These are phyloP conservation scores for Annulohypoxylon truncatum DNA, from an alignment of 2,329 filamentous ascomycete species.

Conservation along the genomic window DNA sequence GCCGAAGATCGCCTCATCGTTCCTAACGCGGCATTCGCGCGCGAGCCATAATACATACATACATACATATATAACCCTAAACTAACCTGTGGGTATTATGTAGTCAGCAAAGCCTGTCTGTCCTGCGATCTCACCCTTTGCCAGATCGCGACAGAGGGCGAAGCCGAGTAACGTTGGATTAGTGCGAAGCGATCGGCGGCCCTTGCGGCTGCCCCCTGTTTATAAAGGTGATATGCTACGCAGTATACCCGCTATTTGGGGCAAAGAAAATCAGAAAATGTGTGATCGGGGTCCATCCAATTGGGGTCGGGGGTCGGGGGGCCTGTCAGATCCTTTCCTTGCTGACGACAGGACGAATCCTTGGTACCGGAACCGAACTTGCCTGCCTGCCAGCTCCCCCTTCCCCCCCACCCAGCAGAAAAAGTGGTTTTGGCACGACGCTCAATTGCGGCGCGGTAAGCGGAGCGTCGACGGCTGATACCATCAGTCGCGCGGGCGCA, in stretches of 20 bases:
- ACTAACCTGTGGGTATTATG: background rate
- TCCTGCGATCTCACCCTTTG: background rate
- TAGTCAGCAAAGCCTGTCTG: background rate
- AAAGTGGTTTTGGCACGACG: too few species aligned
- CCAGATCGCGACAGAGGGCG: conserved; percentile 13
- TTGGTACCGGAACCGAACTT: conserved; percentile 16
- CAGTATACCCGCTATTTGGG: conserved; percentile 6
- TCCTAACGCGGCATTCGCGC: background rate
- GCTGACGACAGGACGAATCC: conserved; percentile 14
- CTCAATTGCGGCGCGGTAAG: conserved; percentile 30
- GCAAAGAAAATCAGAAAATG: too few species aligned
- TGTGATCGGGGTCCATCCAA: too few species aligned
- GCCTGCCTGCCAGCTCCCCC: background rate
- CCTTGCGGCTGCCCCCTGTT: background rate
- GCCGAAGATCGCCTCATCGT: background rate
- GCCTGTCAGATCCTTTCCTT: conserved; percentile 22
- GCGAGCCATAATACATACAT: background rate
- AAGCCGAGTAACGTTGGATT: conserved; percentile 38
- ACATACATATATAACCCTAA: background rate
- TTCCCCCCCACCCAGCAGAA: too few species aligned
- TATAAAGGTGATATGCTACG: too few species aligned
- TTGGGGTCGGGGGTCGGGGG: conserved; percentile 18
- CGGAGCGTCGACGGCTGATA: conserved; percentile 16
- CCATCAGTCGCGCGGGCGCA: conserved; percentile 7
- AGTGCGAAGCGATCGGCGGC: conserved; percentile 21